Base-by-base conservation (phyloP, 2,329 filamentous ascomycete genomes). In the Cladosporium sp. region DNA sequence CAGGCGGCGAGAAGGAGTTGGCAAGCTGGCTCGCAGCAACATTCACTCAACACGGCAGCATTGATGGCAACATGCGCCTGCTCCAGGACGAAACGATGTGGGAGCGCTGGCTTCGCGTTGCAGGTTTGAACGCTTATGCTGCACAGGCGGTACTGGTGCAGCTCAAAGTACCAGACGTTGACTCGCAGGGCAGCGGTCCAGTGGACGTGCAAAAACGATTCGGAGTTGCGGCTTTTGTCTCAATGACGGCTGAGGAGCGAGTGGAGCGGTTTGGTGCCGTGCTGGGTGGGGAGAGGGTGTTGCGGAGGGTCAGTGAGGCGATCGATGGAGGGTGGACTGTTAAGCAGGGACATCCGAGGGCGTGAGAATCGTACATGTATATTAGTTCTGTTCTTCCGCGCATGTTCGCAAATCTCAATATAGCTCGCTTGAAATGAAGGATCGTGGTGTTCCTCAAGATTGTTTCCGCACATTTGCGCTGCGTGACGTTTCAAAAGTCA, bases 91-190 rank as follows among this genome's bases (percentile, higher is more conserved):
- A 91, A 76, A 88, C 88, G 0, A 75, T 80, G 32, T 91, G 88
- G 88, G 91, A 93, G 74, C 54, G 86, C 11, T 90, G 91, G 67
- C 79, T 93, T 26, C 82, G 89, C 16, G 80, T 82, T 26, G 83
- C 84, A 1, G 91, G 91, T 0, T 75, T 92, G 73, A 93, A 93
- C 75, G 83, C 86, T 0, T 92, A 87, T 73, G 90, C 89, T 2
- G 90, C 91, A 2, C 90, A 92, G 73, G 80, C 81, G 2, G 46
- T 65, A 14, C 77, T 91, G 36, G 79, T 77, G 0, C 74, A 75
- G n/a, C 65, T 87, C 14, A 82, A 81, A 68, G 28, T 59, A 48
- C 39, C 71, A 72, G 21, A 70, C 66, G 18, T 5, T 26, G 43
- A n/a, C 16, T 39, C 64, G 58, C 51, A 3, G 21, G 51, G 11